Evolutionary conservation across 257 asterid species (phyloP), one percentile per base, ranked within the genome.

Genomic region (Nicotiana otophora): DNA sequence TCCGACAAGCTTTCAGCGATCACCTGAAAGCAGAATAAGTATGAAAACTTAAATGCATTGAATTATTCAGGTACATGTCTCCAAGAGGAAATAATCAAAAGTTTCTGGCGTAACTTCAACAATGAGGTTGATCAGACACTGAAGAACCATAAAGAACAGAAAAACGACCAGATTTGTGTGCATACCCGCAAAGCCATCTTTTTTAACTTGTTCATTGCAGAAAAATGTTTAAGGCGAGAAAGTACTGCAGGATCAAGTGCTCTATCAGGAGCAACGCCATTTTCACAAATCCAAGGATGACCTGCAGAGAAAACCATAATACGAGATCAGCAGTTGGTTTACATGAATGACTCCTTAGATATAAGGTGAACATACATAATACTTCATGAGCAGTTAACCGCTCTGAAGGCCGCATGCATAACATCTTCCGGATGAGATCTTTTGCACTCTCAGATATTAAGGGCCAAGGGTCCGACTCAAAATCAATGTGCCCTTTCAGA

Each of bases 1-100:
- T 93, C 97, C 26, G 98, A 95, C 92, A 93, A 88, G 87, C 97
- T 95, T 87, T 95, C 98, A 83, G 98, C 98, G 79, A 95, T 95
- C 58, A 95, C 98, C 98, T 95, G 89, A 85, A 86, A 68, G 81
- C 55, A 88, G 74, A 85, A 68, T 68, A 74, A 74, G 69, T 23
- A 36, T 31, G 46, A n/a, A 46, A 46, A 81, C 30, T 48, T 64
- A 34, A 65, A 81, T 30, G n/a, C 23, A 51, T 48, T 66, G 77
- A 54, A 81, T 66, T 9, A 79, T 79, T 36, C 34, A 64, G 58
- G 62, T 36, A 74, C 42, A 48, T 3, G 19, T 42, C 62, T 51
- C 9, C 80, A 42, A 74, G 30, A 48, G 16, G 26, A 48, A 4
- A 74, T n/a, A 74, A 48, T 74, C 42, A 15, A 30, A 61, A 51